These are phyloP conservation scores for Chloropicon primus DNA, from an alignment of 139 green algal genomes.

Conservation along the genomic window DNA sequence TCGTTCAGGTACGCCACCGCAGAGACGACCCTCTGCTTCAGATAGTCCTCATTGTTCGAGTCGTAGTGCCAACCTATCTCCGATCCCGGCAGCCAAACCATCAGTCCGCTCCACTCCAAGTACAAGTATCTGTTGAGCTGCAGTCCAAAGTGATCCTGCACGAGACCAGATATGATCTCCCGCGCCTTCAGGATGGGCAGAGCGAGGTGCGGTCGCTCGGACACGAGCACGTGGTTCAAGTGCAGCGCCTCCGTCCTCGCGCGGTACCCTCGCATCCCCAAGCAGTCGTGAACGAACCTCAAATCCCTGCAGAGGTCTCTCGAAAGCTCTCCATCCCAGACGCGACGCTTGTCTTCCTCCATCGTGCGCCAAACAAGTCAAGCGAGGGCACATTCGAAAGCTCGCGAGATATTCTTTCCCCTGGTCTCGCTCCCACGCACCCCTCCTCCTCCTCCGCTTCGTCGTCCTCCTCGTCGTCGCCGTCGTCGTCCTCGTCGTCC, in stretches of 20 bases:
- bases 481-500: too few species aligned
- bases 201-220: not conserved
- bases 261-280: not conserved
- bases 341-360: too few species aligned
- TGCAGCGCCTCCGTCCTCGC: not conserved
- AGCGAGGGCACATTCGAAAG: too few species aligned
- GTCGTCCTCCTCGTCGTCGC: too few species aligned
- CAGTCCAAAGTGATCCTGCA: not conserved
- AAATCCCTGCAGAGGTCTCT: not conserved
- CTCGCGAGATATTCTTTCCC: too few species aligned
- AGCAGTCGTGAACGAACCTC: not conserved
- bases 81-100: not conserved
- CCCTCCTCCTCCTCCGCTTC: too few species aligned
- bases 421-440: too few species aligned
- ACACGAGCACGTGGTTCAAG: not conserved
- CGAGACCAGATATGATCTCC: not conserved
- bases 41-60: not conserved
- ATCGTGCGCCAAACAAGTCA: too few species aligned
- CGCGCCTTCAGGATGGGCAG: not conserved
- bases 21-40: not conserved
- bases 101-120: not conserved
- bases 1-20: not conserved
- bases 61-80: not conserved
- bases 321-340: not conserved
- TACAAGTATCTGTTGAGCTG: not conserved